Evolutionary conservation across 306 rosid species (phyloP), one percentile per base, ranked within the genome.

Genomic region (Boehmeria nivea): DNA sequence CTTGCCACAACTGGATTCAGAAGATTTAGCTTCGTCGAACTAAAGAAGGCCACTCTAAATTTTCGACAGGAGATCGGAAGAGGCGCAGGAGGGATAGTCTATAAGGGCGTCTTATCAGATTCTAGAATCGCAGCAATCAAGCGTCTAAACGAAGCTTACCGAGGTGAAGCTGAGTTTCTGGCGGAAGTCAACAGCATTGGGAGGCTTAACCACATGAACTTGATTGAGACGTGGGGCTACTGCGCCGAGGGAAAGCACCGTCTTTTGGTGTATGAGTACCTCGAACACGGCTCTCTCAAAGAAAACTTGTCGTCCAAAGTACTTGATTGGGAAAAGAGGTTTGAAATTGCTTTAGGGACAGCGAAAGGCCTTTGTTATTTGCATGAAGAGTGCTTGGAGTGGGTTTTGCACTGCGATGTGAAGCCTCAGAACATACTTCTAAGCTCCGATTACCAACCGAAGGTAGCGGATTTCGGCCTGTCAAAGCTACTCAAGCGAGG

Each of bases 351-450:
- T 7, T 12, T 75, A 2, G 87, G 91, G 8, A 77, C 72, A 0
- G 80, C 82, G 6, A 83, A 45, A 51, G 87, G 80, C 13, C 61
- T 83, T 12, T 72, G 80, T 39, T 83, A 83, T 75, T 15, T 83
- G 14, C 87, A 83, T n/a, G 87, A 83, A 3, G 87, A 77, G 49
- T 84, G 91, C 60, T 72, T 75, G 61, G 86, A 84, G 55, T 84
- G 91, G 84, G 69, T 77, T 60, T 55, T 85, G 14, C 94, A 82
- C 22, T 85, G 85, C 21, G 89, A 85, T 25, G 83, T 85, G 28
- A 85, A 82, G 76, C 87, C 87, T 50, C 80, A 82, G 4, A 85
- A 85, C 50, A 77, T 82, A 49, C 80, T 85, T 6, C 40, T 85
- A 3, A 81, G 75, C 59, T 59, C 75, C 1, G 51, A 67, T 14